Base-by-base conservation (phyloP, 2,329 filamentous ascomycete genomes). In the Sporothrix protearum region DNA sequence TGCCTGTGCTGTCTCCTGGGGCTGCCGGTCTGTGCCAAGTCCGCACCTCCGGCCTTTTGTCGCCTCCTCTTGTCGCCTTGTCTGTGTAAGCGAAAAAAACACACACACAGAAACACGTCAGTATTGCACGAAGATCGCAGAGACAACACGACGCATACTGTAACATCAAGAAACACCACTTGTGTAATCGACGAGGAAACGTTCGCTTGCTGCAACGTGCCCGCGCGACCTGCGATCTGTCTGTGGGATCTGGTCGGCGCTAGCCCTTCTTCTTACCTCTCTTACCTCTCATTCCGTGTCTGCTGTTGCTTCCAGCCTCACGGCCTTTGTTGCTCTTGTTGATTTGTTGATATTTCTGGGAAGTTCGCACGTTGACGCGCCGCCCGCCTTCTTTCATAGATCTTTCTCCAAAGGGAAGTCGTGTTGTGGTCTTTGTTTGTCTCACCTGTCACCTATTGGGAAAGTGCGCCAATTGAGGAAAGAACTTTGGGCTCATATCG, bases 131-230 rank as follows among this genome's bases (percentile, higher is more conserved):
- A 47, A 45, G 51, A 57, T 69, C 67, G 16, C 70, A 68, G 33
- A 19, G 45, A 42, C 39, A 36, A n/a, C 16, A 16, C 53, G 33
- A 51, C 12, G 42, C 63, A 53, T 10, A 12, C 49, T 63, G 64
- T 42, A 68, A 53, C 63, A 51, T 71, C 70, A 57, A 63, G 66
- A 71, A 53, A 64, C 66, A 69, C 66, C 12, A 30, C 45, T 53
- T 47, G 66, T 71, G 71, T 36, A 45, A 71, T 69, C 47, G 10
- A 33, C 12, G 22, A 64, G 19, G 39, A 39, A 51, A 55, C n/a
- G 42, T 47, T 71, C 66, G 57, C 66, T 66, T 71, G 49, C 66
- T 69, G 71, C 71, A 69, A 71, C 70, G 53, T 71, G 70, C 70
- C 25, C 66, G 36, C 70, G 36, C 66, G 36, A 63, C 70, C 55